Base-by-base conservation (phyloP, 768 basidiomycete species). In the Lactarius quietus region DNA sequence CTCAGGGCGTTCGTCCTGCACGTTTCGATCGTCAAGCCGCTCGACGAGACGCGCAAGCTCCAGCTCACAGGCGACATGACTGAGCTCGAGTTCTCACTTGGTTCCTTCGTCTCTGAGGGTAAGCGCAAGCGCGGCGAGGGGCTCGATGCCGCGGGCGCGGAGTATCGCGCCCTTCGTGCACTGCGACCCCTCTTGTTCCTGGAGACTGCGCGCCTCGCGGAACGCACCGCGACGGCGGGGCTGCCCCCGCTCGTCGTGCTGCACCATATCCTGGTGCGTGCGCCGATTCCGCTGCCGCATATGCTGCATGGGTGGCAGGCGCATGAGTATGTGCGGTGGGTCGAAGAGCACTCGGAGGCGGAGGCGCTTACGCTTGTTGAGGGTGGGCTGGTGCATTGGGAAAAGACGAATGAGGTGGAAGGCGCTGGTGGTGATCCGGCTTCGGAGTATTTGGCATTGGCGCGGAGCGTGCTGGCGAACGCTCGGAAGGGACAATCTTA, bases 11-110 rank as follows among this genome's bases (percentile, higher is more conserved):
- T 98, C 75, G 86, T 99, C 12, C 76, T 98, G 41, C 95, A 99
- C 71, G 88, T 91, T n/a, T 96, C 93, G 29, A 93, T 98, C 63
- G 92, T 89, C 10, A 86, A 87, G 70, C 95, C 95, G 0, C 81
- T 98, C 6, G 90, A 94, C 6, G 97, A 99, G 78, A 84, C 84
- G 64, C 95, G 95, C 17, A 98, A 97, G 74, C 83, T 99, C 29
- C 95, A 96, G 76, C 81, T 98, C 68, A 93, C 94, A 63, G 91
- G 87, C 55, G 96, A 99, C 75, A 96, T 98, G 94, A 91, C 95
- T 0, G 92, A 94, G 74, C 82, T 98, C 66, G 97, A 99, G 78
- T 97, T 98, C 74, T 87, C 92, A 0, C 74, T 99, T 61, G 90
- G 87, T 70, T 84, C 90, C 4, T 92, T 98, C 74, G 80, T 88